phyloP scores from a whole-genome alignment of 2,329 filamentous ascomycete genomes.

The Talaromyces sp. region DNA sequence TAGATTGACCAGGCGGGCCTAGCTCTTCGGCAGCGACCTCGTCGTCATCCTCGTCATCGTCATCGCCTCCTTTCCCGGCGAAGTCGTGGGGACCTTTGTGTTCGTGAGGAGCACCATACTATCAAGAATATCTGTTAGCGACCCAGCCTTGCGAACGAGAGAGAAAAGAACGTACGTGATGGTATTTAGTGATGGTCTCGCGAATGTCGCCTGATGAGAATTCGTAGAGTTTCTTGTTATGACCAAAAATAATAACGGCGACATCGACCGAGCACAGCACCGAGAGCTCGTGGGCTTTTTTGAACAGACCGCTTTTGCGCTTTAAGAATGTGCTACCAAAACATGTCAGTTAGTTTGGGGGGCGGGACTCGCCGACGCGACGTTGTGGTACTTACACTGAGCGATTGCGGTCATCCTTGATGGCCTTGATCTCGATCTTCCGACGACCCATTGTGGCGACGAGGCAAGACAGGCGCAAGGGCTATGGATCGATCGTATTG shows the following conservation, averaged over 20 bases:
- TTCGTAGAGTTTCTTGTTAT: conserved; percentile 98
- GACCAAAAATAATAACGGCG: conserved; percentile 96
- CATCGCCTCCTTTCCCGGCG: conserved; percentile 66
- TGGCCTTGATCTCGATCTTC: conserved; percentile 99
- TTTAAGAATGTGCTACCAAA: conserved; percentile 81
- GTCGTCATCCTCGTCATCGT: conserved; percentile 77
- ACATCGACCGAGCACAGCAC: conserved; percentile 98
- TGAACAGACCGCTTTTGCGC: conserved; percentile 97
- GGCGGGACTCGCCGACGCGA: not conserved
- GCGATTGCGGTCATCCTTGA: conserved; percentile 96
- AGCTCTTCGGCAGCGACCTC: conserved; percentile 64
- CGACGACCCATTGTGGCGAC: conserved; percentile 72
- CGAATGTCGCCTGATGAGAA: conserved; percentile 93
- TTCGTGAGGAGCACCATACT: conserved; percentile 91
- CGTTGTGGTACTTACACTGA: conserved; percentile 68
- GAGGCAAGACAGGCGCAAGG: not conserved
- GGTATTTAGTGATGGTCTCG: conserved; percentile 79
- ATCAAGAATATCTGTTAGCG: conserved; percentile 17
- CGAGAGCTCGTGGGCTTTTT: conserved; percentile 97
- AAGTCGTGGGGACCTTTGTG: conserved; percentile 95
- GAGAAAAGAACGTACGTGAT: conserved; percentile 64
- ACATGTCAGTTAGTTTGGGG: conserved; percentile 13
- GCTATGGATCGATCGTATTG: not conserved
- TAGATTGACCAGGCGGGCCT: conserved; percentile 47
- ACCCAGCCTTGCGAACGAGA: not conserved